These are phyloP conservation scores for Hypoxylon sp. DNA, from an alignment of 2,329 filamentous ascomycete genomes.

Conservation along the genomic window DNA sequence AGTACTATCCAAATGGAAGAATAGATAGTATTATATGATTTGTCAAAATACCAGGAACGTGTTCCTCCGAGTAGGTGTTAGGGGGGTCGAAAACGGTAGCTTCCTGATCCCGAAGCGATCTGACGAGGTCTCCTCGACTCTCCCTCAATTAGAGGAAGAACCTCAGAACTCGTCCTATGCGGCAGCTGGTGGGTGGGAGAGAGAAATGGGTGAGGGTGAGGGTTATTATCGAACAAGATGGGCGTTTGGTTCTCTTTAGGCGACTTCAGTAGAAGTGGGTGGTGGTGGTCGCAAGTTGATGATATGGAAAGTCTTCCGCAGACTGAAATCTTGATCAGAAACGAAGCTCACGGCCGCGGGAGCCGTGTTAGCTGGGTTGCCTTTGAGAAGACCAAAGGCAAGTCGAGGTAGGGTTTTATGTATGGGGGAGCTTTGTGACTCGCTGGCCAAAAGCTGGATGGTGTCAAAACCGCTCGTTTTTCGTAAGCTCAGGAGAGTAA, in stretches of 20 bases:
- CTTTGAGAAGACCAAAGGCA: constrained; percentile 80
- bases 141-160: constrained; percentile 99
- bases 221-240: constrained; percentile 65
- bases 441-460: constrained; percentile 6
- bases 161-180: constrained; percentile 98
- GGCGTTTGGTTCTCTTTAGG: constrained; percentile 65
- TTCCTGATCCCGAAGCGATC: constrained; percentile 89
- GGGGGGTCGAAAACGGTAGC: constrained; percentile 95
- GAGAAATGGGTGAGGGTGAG: constrained; percentile 66
- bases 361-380: constrained; percentile 73
- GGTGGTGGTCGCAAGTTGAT: constrained; percentile 76
- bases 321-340: constrained; percentile 79
- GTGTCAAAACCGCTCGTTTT: constrained; percentile 19
- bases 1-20: constrained; percentile 39
- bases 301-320: constrained; percentile 75
- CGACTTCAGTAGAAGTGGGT: constrained; percentile 61
- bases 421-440: constrained; percentile 25
- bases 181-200: constrained; percentile 88
- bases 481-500: constrained; percentile 4
- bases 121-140: constrained; percentile 99
- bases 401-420: constrained; percentile 48
- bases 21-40: constrained; percentile 45
- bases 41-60: constrained; percentile 45
- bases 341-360: constrained; percentile 72
- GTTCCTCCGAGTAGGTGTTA: constrained; percentile 71